Evolutionary conservation across 371 early-diverging fungal species (phyloP), one percentile per base, ranked within the genome.

Genomic region (Funneliformis caledonium): DNA sequence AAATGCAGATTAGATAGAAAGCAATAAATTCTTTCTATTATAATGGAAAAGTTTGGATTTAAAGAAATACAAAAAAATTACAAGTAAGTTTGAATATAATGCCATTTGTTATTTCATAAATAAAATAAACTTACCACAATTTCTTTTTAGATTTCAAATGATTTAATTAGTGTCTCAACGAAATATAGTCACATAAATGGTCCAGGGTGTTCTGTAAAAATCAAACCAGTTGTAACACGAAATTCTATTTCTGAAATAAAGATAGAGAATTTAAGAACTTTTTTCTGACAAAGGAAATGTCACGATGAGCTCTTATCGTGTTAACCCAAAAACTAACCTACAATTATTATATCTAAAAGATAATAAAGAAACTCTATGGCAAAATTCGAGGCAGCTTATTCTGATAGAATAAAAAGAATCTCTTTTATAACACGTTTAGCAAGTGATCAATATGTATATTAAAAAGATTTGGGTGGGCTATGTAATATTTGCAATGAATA

Each of bases 241-340:
- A 64, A 16, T 22, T 5, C 0, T 0, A 64, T 64, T 5, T 64
- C 64, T 64, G 22, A 64, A 64, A 33, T 33, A 64, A 64, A 64
- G 26, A 64, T 22, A n/a, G 26, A 10, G 22, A 68, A 42, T 68
- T 68, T 42, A 16, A 68, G 37, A 14, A 2, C 37, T 68, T 68
- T 68, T 68, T 68, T 68, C 8, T 42, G 14, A 68, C 42, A 68
- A 68, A 42, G 12, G 43, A 1, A 68, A 42, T 68, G 68, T 68
- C 1, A 68, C 42, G 0, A 68, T 68, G 68, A 68, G 68, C 42
- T 68, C 43, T 42, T 68, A 68, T 42, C 33, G 9, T n/a, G 16
- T 42, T 42, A 42, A 45, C 12, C 16, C 14, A 14, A 68, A 68
- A 33, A 68, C 68, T 12, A 68, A 68, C 7, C 42, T 68, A 12